Evolutionary conservation across 306 rosid genomes (phyloP).

Genomic region (Alnus rubra): DNA sequence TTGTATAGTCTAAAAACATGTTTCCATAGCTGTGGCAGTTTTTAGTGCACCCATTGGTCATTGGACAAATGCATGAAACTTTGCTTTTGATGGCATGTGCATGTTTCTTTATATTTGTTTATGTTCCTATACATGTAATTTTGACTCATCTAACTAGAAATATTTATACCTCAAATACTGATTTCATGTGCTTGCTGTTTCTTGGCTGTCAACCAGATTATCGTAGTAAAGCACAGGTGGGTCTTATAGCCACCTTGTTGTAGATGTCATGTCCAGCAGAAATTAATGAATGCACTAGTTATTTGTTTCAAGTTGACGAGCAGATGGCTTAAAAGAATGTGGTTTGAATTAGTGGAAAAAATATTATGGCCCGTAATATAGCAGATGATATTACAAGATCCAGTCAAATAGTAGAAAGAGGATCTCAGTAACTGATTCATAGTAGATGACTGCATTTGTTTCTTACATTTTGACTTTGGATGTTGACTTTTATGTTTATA

Average conservation of each 20-base stretch:
- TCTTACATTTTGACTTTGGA: constrained; percentile 15
- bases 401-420: neutral
- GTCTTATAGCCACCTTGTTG: neutral
- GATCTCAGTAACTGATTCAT: neutral
- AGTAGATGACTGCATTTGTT: neutral
- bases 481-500: constrained; percentile 19
- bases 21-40: neutral
- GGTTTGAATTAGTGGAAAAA: constrained; percentile 14
- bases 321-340: neutral
- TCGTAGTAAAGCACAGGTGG: neutral
- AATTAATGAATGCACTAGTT: neutral
- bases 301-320: constrained; percentile 14
- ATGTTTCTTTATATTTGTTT: neutral
- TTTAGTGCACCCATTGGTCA: neutral
- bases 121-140: too few relatives aligned
- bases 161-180: neutral
- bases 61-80: neutral
- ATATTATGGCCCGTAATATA: neutral
- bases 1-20: neutral
- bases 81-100: neutral
- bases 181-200: neutral
- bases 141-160: too few relatives aligned
- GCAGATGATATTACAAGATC: neutral
- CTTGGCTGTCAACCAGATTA: neutral
- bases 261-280: constrained; percentile 7